Conservation (phyloP, 108 stramenopile species). For the Fistulifera solaris region DNA sequence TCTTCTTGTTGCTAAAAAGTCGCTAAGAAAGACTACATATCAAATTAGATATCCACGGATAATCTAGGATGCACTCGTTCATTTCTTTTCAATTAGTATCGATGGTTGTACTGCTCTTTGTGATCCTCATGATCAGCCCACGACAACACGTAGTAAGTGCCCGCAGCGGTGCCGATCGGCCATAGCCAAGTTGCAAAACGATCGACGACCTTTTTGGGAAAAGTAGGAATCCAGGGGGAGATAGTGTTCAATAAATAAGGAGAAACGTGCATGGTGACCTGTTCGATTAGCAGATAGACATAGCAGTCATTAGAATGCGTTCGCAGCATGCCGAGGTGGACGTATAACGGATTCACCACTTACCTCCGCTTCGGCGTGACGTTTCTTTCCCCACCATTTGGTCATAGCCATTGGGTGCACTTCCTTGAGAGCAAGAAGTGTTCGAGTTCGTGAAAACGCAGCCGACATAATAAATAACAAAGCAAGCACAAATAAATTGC, state of each 20-base stretch:
- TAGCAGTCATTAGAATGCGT: too few relatives aligned
- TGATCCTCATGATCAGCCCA: too few relatives aligned
- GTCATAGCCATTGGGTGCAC: constrained; percentile 2
- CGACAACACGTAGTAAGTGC: too few relatives aligned
- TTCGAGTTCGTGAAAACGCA: constrained; percentile 1
- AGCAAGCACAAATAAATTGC: too few relatives aligned
- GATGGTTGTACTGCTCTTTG: too few relatives aligned
- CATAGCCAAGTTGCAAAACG: background rate
- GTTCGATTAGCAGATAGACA: background rate
- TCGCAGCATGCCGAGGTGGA: too few relatives aligned
- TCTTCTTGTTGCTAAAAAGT: too few relatives aligned
- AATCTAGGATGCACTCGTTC: too few relatives aligned
- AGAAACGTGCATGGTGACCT: constrained; percentile 2
- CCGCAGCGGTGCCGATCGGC: background rate
- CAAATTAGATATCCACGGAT: too few relatives aligned
- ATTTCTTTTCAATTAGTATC: too few relatives aligned
- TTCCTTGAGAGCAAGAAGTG: background rate
- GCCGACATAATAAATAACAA: background rate
- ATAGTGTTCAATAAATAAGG: background rate
- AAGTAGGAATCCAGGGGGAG: background rate
- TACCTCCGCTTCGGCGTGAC: background rate
- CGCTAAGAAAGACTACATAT: constrained; percentile 5
- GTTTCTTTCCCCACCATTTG: constrained; percentile 5
- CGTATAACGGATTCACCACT: background rate
- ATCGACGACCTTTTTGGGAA: background rate